Evolutionary conservation across 352 stramenopile genomes (phyloP).

Genomic region (Phytophthora idaei): DNA sequence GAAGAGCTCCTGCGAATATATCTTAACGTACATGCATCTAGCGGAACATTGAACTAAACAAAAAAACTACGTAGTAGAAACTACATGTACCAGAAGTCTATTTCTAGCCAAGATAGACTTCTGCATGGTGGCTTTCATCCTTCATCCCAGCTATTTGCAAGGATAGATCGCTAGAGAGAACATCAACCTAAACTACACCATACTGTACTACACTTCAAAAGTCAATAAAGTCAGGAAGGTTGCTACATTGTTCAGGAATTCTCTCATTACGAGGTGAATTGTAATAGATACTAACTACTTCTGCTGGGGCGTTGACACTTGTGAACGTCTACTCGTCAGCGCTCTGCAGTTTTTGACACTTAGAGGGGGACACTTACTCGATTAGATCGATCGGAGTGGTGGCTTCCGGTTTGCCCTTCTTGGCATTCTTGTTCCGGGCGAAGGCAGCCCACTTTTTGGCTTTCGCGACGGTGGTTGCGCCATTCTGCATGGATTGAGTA

Average conservation of each 20-base stretch:
- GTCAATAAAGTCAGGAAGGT: not conserved
- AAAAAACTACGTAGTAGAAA: no score
- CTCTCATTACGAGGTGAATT: conserved; percentile 32
- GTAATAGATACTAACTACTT: conserved; percentile 40
- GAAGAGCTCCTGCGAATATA: no score
- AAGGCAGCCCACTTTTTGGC: conserved; percentile 42
- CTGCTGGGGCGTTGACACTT: conserved; percentile 1
- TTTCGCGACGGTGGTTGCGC: conserved; percentile 32
- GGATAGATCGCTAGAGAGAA: no score
- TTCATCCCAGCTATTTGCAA: no score
- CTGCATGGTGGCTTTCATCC: not conserved
- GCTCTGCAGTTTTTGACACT: conserved; percentile 15
- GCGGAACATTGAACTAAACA: no score
- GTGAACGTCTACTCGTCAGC: conserved; percentile 19
- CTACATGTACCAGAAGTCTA: no score
- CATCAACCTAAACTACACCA: not conserved
- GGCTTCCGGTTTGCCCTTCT: conserved; percentile 19
- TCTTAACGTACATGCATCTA: no score
- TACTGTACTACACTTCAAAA: no score
- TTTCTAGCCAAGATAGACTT: no score
- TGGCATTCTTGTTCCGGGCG: conserved; percentile 24
- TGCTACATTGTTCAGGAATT: not conserved
- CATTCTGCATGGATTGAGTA: conserved; percentile 17
- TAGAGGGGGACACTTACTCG: conserved; percentile 20
- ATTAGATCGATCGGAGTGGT: conserved; percentile 34